These are phyloP conservation scores for Cryptococcus sp. DNA, from an alignment of 1,284 basidiomycete genomes.

Conservation along the genomic window DNA sequence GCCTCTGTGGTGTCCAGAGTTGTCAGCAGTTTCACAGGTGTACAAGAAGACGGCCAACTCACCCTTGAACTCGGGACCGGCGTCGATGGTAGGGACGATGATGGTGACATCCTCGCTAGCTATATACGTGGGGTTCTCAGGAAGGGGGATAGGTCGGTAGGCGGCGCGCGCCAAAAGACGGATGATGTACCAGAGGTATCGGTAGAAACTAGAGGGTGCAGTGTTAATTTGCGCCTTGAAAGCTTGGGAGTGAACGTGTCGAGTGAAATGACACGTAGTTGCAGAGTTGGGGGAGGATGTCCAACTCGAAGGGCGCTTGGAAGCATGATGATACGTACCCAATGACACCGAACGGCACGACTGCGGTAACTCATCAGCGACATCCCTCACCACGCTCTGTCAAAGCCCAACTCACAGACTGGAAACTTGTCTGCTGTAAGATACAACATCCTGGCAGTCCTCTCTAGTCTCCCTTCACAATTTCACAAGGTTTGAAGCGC, in stretches of 20 bases:
- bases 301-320: not conserved
- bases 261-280: not conserved
- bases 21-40: no score
- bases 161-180: conserved; percentile 69
- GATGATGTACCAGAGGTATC: conserved; percentile 85
- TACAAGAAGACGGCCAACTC: no score
- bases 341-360: conserved; percentile 85
- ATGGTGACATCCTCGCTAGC: conserved; percentile 89
- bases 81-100: conserved; percentile 90
- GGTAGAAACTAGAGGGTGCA: conserved; percentile 56
- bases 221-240: not conserved
- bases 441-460: conserved; percentile 43
- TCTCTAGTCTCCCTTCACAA: not conserved
- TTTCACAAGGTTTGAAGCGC: no score
- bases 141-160: conserved; percentile 79
- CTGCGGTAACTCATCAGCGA: conserved; percentile 49
- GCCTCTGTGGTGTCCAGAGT: conserved; percentile 57
- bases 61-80: conserved; percentile 82
- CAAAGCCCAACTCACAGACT: conserved; percentile 58
- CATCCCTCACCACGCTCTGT: not conserved
- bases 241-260: not conserved
- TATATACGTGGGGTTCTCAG: conserved; percentile 80
- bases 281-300: not conserved
- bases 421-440: conserved; percentile 74
- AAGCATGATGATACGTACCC: conserved; percentile 57